Percentiles rank a stretch among this genome's conserved stretches.
These are phyloP conservation scores for Aspergillus floridensis DNA, from an alignment of 2,329 filamentous ascomycete genomes.

Conservation along the genomic window DNA sequence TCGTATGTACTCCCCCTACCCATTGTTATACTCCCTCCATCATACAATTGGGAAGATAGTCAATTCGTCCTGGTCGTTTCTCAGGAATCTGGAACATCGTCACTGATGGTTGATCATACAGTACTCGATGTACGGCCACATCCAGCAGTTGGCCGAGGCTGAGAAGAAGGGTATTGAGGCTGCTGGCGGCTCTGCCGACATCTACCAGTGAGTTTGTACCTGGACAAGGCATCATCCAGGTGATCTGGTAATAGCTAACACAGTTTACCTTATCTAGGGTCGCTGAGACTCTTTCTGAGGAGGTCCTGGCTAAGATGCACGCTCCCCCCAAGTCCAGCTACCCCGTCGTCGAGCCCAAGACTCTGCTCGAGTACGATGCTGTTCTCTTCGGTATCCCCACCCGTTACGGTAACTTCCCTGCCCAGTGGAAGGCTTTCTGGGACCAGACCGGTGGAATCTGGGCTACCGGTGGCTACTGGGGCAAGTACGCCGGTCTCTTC, in stretches of 20 bases:
- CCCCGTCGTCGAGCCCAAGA: slow-evolving; percentile 59
- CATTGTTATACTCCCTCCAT: not conserved
- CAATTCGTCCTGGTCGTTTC: not conserved
- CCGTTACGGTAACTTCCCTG: slow-evolving; percentile 94
- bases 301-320: slow-evolving; percentile 87
- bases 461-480: slow-evolving; percentile 70
- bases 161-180: slow-evolving; percentile 88
- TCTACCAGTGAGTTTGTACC: slow-evolving; percentile 68
- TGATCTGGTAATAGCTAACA: slow-evolving; percentile 9
- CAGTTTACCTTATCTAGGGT: slow-evolving; percentile 51
- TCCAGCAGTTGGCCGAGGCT: slow-evolving; percentile 77
- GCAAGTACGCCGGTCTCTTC: slow-evolving; percentile 91
- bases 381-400: slow-evolving; percentile 95
- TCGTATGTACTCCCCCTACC: slow-evolving; percentile 55
- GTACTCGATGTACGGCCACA: slow-evolving; percentile 96
- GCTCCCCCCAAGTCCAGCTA: slow-evolving; percentile 73
- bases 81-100: not conserved
- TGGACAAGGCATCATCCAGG: not conserved
- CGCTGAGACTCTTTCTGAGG: slow-evolving; percentile 78
- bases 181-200: slow-evolving; percentile 75
- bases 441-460: slow-evolving; percentile 87
- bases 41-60: not conserved
- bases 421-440: slow-evolving; percentile 85
- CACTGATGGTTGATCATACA: slow-evolving; percentile 35
- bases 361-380: slow-evolving; percentile 74